Evolutionary conservation across 2,329 filamentous ascomycete genomes (phyloP).

Genomic region (Xylariaceae sp.): DNA sequence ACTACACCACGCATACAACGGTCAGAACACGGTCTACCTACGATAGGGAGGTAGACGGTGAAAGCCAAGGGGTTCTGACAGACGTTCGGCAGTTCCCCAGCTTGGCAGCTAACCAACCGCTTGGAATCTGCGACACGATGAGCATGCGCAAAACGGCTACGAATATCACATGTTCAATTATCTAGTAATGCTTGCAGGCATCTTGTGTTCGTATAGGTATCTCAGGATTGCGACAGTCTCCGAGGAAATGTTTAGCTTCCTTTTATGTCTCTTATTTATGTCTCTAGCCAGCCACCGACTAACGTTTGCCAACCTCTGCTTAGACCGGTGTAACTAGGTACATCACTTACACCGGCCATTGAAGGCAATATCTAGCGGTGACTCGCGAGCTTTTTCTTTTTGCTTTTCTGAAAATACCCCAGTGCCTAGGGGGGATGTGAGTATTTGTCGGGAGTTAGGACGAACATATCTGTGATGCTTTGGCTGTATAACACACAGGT

Average conservation of each 20-base stretch:
- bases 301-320: not conserved
- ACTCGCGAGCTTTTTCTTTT: not conserved
- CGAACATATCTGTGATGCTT: too few relatives aligned
- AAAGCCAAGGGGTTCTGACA: not conserved
- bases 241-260: too few relatives aligned
- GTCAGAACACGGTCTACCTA: too few relatives aligned
- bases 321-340: not conserved
- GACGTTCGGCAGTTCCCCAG: not conserved
- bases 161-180: not conserved
- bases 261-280: not conserved
- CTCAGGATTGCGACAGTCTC: too few relatives aligned
- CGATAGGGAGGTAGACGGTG: not conserved
- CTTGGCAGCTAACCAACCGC: not conserved
- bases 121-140: not conserved
- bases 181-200: too few relatives aligned
- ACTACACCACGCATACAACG: too few relatives aligned
- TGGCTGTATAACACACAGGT: too few relatives aligned
- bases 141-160: not conserved
- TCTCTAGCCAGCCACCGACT: not conserved
- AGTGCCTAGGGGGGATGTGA: too few relatives aligned
- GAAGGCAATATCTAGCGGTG: not conserved
- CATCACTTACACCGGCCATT: not conserved
- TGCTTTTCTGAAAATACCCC: not conserved
- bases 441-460: too few relatives aligned
- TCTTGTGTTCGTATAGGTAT: not conserved